Conservation (phyloP, 768 basidiomycete species). For the Baorangia bicolor region DNA sequence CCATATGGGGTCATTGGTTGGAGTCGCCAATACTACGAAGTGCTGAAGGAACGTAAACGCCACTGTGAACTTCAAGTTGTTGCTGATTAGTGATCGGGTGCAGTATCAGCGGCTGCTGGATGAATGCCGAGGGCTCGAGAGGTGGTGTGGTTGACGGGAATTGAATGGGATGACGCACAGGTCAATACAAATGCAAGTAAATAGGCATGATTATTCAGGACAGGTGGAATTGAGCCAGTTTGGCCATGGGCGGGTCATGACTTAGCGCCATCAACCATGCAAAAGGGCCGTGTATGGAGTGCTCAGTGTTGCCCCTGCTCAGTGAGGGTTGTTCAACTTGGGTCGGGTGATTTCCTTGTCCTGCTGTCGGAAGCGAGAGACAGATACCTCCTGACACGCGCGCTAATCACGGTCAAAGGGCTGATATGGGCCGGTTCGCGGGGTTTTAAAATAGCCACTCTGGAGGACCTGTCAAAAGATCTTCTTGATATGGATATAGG, state of each 20-base stretch:
- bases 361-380: too few relatives aligned
- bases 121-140: not conserved
- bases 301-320: too few relatives aligned
- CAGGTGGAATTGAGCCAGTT: not conserved
- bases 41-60: not conserved
- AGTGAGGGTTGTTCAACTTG: too few relatives aligned
- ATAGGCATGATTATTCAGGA: not conserved
- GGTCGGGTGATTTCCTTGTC: too few relatives aligned
- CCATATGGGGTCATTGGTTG: not conserved
- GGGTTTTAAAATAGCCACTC: not conserved
- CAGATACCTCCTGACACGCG: too few relatives aligned
- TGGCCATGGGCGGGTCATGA: too few relatives aligned
- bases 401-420: too few relatives aligned
- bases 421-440: too few relatives aligned
- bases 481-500: slow-evolving; percentile 6
- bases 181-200: not conserved
- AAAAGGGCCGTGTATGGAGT: not conserved
- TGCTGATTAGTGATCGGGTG: not conserved
- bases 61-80: not conserved
- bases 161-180: not conserved
- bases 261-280: not conserved
- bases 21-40: not conserved
- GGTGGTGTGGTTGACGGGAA: not conserved
- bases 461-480: not conserved
- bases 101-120: not conserved